Evolutionary conservation across 2,329 filamentous ascomycete genomes (phyloP), one percentile per base, ranked within the genome.

Genomic region (Cucurbitaria berberidis): DNA sequence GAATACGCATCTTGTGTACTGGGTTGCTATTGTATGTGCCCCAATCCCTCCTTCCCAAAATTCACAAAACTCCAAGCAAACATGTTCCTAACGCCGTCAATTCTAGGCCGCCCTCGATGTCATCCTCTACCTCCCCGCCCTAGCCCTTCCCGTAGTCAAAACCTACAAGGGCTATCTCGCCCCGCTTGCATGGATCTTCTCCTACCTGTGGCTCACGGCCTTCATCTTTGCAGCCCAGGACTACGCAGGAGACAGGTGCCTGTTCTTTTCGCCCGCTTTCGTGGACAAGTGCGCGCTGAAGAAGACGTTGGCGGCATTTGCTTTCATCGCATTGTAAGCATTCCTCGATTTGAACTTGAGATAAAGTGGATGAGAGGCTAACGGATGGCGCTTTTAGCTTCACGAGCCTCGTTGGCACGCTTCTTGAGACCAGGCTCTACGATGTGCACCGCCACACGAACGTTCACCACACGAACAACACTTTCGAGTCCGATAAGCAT

Each of bases 261-360:
- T 29, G 0, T 27, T 38, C 6, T 55, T 57, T 21, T 63, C 62
- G 3, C 58, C 60, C 1, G 16, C 34, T 1, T 48, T 48, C 10
- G 55, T 59, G 5, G 50, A 52, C 32, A 57, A 62, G 35, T 59
- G 57, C n/a, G n/a, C 10, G 1, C 19, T 66, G 41, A 67, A 64
- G 59, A 48, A 54, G 36, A 65, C 62, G 11, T 29, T 66, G 2
- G 59, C 64, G 48, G 59, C 64, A 0, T 67, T 66, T 56, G 48
- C 60, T 11, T 67, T 67, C 19, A 36, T 67, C n/a, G 62, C 64
- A 29, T 67, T 67, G 60, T 66, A 48, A 57, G 59, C n/a, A n/a
- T n/a, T n/a, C n/a, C n/a, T n/a, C n/a, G n/a, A n/a, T n/a, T 56
- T 0, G 5, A 11, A 13, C 11, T 18, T 7, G 18, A 8, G n/a